These are phyloP conservation scores for Myriosclerotinia curreyana DNA, from an alignment of 2,329 filamentous ascomycete species.

Conservation along the genomic window DNA sequence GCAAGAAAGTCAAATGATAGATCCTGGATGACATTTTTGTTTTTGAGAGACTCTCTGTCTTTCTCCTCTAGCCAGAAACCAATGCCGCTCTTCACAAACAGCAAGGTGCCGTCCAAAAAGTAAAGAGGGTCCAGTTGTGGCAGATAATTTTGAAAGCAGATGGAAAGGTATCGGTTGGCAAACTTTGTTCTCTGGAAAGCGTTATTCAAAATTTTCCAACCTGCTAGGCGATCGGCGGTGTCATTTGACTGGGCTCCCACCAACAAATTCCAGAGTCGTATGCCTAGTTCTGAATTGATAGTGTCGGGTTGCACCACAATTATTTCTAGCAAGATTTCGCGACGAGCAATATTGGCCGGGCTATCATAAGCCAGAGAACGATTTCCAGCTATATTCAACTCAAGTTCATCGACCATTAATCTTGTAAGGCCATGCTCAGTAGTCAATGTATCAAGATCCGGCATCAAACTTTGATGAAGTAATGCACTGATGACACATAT, in stretches of 20 bases:
- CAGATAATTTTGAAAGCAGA: slow-evolving; percentile 55
- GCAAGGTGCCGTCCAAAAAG: slow-evolving; percentile 60
- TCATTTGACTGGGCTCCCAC: slow-evolving; percentile 63
- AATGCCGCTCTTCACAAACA: slow-evolving; percentile 57
- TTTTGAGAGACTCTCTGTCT: slow-evolving; percentile 41
- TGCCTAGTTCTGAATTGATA: slow-evolving; percentile 60
- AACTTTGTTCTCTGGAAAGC: slow-evolving; percentile 45
- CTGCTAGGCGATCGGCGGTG: slow-evolving; percentile 58
- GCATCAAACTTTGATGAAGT: slow-evolving; percentile 46
- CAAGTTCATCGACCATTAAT: slow-evolving; percentile 63
- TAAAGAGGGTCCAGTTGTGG: slow-evolving; percentile 54
- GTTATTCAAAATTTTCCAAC: slow-evolving; percentile 65
- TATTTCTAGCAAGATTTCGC: slow-evolving; percentile 56
- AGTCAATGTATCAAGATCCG: slow-evolving; percentile 57
- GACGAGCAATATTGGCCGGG: slow-evolving; percentile 51
- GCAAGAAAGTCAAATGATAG: slow-evolving; percentile 52
- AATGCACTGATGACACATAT: slow-evolving; percentile 60
- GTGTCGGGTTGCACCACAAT: slow-evolving; percentile 59
- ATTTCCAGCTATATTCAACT: slow-evolving; percentile 41
- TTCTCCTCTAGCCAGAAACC: slow-evolving; percentile 50
- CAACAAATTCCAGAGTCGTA: slow-evolving; percentile 67
- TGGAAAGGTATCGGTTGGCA: slow-evolving; percentile 54
- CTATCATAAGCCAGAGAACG: slow-evolving; percentile 40
- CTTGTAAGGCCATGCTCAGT: slow-evolving; percentile 59
- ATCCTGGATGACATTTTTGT: slow-evolving; percentile 47